A percentile compares a stretch with the other conserved stretches of the same genome.
Conservation (phyloP, 75 land plant species). For the Cunninghamia lanceolata region DNA sequence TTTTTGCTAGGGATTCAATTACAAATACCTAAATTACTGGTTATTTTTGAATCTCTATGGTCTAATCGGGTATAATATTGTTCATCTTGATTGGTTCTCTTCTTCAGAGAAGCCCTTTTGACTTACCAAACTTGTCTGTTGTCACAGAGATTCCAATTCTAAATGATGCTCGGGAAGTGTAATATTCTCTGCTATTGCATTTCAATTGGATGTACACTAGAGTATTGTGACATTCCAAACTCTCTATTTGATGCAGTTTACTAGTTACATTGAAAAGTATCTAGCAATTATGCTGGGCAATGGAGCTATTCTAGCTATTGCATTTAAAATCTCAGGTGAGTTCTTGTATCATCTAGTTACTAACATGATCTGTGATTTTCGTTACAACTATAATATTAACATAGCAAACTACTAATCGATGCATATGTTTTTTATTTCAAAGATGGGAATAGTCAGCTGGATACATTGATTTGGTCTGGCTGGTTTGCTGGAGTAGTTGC, state of each 20-base stretch:
- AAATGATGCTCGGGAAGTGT: background rate
- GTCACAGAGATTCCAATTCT: background rate
- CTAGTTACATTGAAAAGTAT: constrained; percentile 65
- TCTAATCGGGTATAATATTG: background rate
- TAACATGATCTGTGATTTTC: background rate
- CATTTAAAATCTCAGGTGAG: constrained; percentile 81
- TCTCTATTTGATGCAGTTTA: constrained; percentile 38
- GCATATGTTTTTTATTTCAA: constrained; percentile 17
- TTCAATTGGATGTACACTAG: background rate
- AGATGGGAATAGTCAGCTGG: constrained; percentile 83
- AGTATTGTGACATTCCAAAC: background rate
- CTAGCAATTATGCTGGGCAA: constrained; percentile 80
- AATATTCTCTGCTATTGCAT: background rate
- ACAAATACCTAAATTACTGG: background rate
- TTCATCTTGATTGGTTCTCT: background rate
- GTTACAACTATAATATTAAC: background rate
- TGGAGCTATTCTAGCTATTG: constrained; percentile 82
- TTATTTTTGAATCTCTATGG: background rate
- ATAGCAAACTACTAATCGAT: background rate
- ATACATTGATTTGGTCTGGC: constrained; percentile 67
- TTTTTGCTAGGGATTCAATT: background rate
- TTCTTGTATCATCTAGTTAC: background rate
- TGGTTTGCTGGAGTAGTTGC: constrained; percentile 93
- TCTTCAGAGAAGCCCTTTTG: background rate
- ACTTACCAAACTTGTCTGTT: background rate